Conservation (phyloP, 164 flowering plant genomes). For the Vitis labrusca region DNA sequence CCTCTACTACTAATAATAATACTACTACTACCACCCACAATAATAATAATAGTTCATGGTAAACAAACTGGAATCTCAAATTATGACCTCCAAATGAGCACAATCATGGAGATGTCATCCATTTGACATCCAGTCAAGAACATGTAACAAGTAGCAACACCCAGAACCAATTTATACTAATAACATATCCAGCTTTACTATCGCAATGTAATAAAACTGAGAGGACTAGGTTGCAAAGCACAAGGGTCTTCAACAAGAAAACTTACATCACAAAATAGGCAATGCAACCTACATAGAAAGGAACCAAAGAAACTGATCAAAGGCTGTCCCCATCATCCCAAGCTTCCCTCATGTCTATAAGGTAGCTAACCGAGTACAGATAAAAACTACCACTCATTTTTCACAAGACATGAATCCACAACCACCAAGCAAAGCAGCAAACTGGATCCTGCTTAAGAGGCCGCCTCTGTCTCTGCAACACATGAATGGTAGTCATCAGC, state of each 20-base stretch:
- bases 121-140: not conserved
- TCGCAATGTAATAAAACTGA: not conserved
- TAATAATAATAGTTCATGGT: no score
- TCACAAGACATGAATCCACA: not conserved
- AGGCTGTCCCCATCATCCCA: not conserved
- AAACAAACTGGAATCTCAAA: no score
- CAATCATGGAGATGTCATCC: no score
- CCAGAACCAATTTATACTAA: not conserved
- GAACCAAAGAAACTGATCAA: constrained; percentile 7
- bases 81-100: no score
- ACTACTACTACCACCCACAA: no score
- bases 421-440: not conserved
- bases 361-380: no score
- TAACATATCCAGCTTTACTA: not conserved
- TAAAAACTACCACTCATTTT: not conserved
- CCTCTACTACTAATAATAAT: no score
- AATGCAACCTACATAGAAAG: not conserved
- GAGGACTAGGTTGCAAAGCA: constrained; percentile 5
- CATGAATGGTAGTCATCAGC: not conserved
- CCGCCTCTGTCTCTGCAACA: constrained; percentile 1
- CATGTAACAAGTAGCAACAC: not conserved
- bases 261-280: not conserved
- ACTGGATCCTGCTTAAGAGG: not conserved
- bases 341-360: not conserved
- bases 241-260: not conserved